Percentiles rank a stretch among this genome's conserved stretches.
These are phyloP conservation scores for Tylopilus sp. DNA, from an alignment of 768 basidiomycete species.

Conservation along the genomic window DNA sequence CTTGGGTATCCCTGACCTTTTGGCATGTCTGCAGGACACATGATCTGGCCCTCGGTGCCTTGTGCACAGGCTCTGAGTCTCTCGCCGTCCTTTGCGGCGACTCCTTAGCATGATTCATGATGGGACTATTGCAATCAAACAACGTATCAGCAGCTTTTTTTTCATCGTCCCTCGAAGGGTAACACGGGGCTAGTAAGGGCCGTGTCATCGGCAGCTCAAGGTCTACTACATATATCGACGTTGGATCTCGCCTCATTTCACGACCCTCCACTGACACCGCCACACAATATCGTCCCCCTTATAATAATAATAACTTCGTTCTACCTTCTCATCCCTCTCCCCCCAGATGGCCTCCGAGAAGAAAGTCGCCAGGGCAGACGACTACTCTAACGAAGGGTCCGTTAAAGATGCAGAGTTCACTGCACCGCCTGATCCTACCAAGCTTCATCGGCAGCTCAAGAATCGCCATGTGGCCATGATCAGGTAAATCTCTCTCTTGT, in stretches of 20 bases:
- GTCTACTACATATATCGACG: no score
- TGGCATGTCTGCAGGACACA: no score
- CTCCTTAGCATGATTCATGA: neutral
- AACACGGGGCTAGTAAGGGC: no score
- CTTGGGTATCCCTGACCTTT: no score
- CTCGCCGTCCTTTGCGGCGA: neutral
- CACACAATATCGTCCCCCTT: neutral
- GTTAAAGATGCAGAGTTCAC: constrained; percentile 22
- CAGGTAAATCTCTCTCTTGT: constrained; percentile 39
- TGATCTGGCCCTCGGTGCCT: no score
- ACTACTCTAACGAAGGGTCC: constrained; percentile 13
- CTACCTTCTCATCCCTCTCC: neutral
- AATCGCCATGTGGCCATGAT: constrained; percentile 84
- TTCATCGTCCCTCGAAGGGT: no score
- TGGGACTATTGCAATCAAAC: neutral
- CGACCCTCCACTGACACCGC: neutral
- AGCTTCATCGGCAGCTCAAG: constrained; percentile 60
- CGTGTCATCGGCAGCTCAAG: neutral
- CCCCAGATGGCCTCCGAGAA: constrained; percentile 23
- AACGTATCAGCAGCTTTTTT: no score
- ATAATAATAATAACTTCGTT: neutral
- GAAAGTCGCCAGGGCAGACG: neutral
- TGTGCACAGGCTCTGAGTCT: no score
- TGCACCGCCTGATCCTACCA: neutral
- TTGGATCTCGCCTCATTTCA: no score